These are phyloP conservation scores for Rhizopogon roseolus DNA, from an alignment of 768 basidiomycete species.

Conservation along the genomic window DNA sequence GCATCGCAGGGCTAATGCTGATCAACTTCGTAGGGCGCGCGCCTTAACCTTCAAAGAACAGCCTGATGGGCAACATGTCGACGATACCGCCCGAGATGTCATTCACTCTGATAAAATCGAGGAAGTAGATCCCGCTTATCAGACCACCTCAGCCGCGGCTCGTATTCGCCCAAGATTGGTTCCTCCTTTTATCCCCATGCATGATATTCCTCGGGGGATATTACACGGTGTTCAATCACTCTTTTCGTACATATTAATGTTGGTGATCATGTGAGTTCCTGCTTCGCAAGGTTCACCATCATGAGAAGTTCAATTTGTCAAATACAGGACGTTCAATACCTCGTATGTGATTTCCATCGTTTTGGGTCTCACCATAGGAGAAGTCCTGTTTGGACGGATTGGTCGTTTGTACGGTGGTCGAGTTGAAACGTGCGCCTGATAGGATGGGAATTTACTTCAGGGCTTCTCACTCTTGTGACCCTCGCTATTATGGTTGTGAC, in stretches of 20 bases:
- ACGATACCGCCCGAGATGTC: not conserved
- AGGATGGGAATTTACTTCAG: too few relatives aligned
- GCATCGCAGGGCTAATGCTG: not conserved
- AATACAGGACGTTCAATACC: conserved; percentile 74
- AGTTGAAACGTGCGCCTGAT: not conserved
- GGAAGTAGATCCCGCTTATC: conserved; percentile 1
- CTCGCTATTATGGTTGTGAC: too few relatives aligned
- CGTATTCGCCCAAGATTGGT: conserved; percentile 31
- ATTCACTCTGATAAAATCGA: conserved; percentile 1
- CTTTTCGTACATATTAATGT: conserved; percentile 70
- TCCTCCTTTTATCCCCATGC: conserved; percentile 59
- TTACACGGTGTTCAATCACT: conserved; percentile 60
- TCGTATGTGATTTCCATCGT: conserved; percentile 73
- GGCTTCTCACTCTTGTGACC: too few relatives aligned
- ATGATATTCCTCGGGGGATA: conserved; percentile 69
- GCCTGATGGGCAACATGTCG: not conserved
- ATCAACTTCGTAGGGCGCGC: conserved; percentile 7
- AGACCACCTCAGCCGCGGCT: conserved; percentile 3
- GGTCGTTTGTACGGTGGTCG: conserved; percentile 15
- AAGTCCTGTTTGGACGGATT: conserved; percentile 63
- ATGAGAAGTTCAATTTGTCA: conserved; percentile 6
- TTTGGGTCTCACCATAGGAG: conserved; percentile 68
- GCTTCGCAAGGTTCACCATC: not conserved
- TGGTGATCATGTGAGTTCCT: conserved; percentile 66
- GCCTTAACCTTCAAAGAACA: conserved; percentile 1